Conservation (phyloP, 371 early-diverging fungal species). For the Thermomucor indicae-seudaticae region DNA sequence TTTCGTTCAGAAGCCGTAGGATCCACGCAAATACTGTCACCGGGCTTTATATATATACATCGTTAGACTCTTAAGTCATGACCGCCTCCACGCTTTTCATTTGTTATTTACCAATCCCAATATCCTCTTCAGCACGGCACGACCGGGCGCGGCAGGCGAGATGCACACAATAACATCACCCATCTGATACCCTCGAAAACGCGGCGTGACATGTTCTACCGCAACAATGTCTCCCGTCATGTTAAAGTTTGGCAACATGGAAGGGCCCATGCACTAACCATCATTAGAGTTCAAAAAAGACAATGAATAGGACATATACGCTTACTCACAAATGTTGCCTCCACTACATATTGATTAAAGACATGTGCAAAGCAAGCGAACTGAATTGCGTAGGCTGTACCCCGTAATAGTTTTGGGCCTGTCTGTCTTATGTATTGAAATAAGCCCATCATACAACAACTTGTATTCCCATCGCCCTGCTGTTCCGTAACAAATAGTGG, state of each 20-base stretch:
- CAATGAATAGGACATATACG: neutral
- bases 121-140: constrained; percentile 73
- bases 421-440: too few relatives aligned
- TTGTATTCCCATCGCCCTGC: too few relatives aligned
- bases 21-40: constrained; percentile 67
- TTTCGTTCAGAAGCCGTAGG: constrained; percentile 53
- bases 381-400: constrained; percentile 35
- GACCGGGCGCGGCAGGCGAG: constrained; percentile 62
- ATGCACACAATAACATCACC: constrained; percentile 77
- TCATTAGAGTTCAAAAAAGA: neutral
- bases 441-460: too few relatives aligned
- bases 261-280: constrained; percentile 74
- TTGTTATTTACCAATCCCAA: constrained; percentile 59
- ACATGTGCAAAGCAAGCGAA: constrained; percentile 58
- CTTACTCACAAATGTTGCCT: constrained; percentile 62
- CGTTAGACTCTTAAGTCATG: neutral
- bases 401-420: constrained; percentile 18
- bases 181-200: constrained; percentile 43
- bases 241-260: constrained; percentile 82
- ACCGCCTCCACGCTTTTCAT: neutral
- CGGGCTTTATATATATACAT: too few relatives aligned
- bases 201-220: constrained; percentile 60
- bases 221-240: constrained; percentile 64
- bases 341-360: constrained; percentile 62
- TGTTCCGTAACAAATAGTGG: too few relatives aligned